These are phyloP conservation scores for Colletotrichum chlorophyti DNA, from an alignment of 2,329 filamentous ascomycete species.

Conservation along the genomic window DNA sequence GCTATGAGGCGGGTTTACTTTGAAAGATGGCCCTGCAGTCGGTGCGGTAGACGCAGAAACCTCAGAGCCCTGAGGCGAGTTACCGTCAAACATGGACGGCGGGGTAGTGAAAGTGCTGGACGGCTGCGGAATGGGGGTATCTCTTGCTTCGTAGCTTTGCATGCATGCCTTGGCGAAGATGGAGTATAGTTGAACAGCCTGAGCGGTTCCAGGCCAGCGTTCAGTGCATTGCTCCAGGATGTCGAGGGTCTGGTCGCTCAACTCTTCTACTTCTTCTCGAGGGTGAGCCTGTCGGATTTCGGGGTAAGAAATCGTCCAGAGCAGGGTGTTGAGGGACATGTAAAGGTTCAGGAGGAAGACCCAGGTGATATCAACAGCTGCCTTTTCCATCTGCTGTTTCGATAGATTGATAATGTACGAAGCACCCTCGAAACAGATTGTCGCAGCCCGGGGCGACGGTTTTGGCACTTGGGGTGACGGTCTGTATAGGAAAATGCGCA, in stretches of 20 bases:
- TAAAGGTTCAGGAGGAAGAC: conserved; percentile 89
- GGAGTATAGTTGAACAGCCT: conserved; percentile 85
- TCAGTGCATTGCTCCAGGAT: conserved; percentile 82
- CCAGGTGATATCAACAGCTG: conserved; percentile 88
- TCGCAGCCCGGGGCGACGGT: conserved; percentile 79
- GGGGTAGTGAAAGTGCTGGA: conserved; percentile 49
- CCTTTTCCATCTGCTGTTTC: conserved; percentile 77
- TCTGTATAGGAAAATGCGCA: conserved; percentile 86
- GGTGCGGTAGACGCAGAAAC: conserved; percentile 40
- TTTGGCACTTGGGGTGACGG: conserved; percentile 92
- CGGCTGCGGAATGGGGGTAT: conserved; percentile 42
- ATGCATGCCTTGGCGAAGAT: conserved; percentile 86
- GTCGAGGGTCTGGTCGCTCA: conserved; percentile 78
- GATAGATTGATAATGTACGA: conserved; percentile 83
- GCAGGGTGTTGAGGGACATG: conserved; percentile 87
- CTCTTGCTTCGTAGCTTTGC: conserved; percentile 78
- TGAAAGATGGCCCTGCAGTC: conserved; percentile 46
- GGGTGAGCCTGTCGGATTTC: conserved; percentile 78
- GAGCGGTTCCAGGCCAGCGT: conserved; percentile 89
- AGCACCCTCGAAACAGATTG: conserved; percentile 83
- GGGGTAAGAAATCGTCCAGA: conserved; percentile 90
- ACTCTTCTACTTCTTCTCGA: conserved; percentile 76
- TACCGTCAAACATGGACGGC: conserved; percentile 55
- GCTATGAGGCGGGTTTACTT: conserved; percentile 54
- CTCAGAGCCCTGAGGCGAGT: conserved; percentile 53